Base-by-base conservation (phyloP, 1,284 basidiomycete genomes). In the Moniliophthora roreri region DNA sequence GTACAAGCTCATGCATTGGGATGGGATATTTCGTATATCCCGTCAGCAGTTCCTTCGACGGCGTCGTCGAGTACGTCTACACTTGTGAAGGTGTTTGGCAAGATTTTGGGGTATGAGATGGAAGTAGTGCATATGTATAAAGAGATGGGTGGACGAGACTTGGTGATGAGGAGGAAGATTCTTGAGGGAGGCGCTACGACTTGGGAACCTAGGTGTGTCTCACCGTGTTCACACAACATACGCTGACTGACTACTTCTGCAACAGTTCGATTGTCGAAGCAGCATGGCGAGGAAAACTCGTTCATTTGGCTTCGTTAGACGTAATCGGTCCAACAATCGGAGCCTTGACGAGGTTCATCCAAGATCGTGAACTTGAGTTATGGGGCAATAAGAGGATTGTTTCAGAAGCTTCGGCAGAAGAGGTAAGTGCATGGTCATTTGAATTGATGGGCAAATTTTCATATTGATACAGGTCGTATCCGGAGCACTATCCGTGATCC, bases 61-160 rank as follows among this genome's bases (percentile, higher is more conserved):
- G 75, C 79, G 1, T 79, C 78, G 24, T 70, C 73, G 2, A 80
- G 77, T n/a, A 79, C 79, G 1, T 74, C 73, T 7, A 79, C 77
- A 1, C 69, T 81, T 28, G 70, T 80, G 16, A 70, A 62, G 51
- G 67, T 73, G 1, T 80, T 85, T 60, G 73, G 75, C 2, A 72
- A 79, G 50, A 55, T 84, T 6, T 68, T 87, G 0, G 84, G 84
- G 1, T 85, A 85, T 62, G 80, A 81, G 26, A 63, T 71, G 1
- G 83, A 85, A 56, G 76, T 76, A 7, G 64, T 84, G 11, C 81
- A 85, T 59, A 72, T 85, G 71, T 87, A 85, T 63, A 87, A 85
- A 65, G 83, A 87, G 58, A 66, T 85, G 3, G 82, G 84, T n/a
- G 84, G 84, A 3, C 63, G 84, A 15, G 84, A 85, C 67, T 63